phyloP scores from a whole-genome alignment of 2,329 filamentous ascomycete genomes.

The Ceratocystis colombiana region DNA sequence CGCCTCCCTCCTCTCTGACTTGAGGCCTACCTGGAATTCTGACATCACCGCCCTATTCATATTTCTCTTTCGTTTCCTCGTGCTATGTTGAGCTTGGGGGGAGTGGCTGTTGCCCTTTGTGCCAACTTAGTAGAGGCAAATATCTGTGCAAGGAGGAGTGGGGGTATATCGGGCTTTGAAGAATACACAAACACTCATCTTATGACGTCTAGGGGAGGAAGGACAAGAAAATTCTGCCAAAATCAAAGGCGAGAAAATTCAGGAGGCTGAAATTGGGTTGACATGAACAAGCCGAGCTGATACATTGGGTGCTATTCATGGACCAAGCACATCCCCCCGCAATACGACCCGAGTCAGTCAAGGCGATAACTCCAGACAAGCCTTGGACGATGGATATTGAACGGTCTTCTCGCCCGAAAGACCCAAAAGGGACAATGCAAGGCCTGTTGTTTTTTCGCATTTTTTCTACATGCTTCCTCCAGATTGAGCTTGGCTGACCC shows the following conservation, averaged over 20 bases:
- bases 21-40: no score
- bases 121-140: background rate
- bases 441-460: background rate
- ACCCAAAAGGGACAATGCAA: background rate
- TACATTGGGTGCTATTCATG: background rate
- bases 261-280: conserved; percentile 10
- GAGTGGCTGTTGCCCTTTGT: background rate
- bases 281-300: background rate
- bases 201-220: background rate
- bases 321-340: background rate
- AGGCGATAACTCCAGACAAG: background rate
- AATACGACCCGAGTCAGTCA: background rate
- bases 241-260: background rate
- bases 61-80: no score
- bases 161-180: background rate
- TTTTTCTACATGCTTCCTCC: background rate
- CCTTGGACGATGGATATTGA: background rate
- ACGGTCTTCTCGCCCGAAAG: background rate
- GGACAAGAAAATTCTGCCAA: background rate
- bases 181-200: background rate
- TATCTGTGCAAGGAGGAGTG: background rate
- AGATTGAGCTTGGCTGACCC: background rate
- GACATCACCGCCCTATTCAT: no score
- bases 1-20: no score
- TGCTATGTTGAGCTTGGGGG: background rate